Evolutionary conservation across 2,329 filamentous ascomycete genomes (phyloP), one percentile per base, ranked within the genome.

Genomic region (Lasiodiplodia theobromae): DNA sequence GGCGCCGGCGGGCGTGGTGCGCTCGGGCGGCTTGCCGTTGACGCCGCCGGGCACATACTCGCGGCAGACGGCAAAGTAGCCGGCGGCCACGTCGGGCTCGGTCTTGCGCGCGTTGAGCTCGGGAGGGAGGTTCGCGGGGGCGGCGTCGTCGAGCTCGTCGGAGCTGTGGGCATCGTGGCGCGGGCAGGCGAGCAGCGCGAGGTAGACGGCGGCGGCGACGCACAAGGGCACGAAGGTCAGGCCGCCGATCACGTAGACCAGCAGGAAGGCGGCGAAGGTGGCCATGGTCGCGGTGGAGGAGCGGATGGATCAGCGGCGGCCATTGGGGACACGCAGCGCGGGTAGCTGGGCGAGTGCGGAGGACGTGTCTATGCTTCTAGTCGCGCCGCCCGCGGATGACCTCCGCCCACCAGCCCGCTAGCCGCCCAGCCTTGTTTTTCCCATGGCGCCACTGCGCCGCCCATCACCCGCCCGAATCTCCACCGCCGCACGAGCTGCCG

Each of bases 61-160:
- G 77, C 94, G 88, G 77, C 92, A 96, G 18, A 97, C 93, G n/a
- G 94, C 93, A 79, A 97, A 97, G 82, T 96, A 97, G 21, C 94
- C 94, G 10, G 94, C 92, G 2, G 93, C 92, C 51, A 94, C 92
- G 76, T 96, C 93, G 40, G 89, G 85, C 69, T 93, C 91, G 71
- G 89, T 86, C 23, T 85, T 80, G 56, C 73, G 80, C 44, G 80
- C 72, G 75, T 88, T 89, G 73, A 86, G 84, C 69, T 91, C 88
- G 52, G 91, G 88, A 66, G 86, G 88, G 71, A 95, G 85, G 25
- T 69, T 69, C 37, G 56, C 34, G n/a, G 38, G 25, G 18, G 16
- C 12, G 12, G 25, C 56, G 85, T 86, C 47, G 52, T 34, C 84
- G 21, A 37, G 25, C 7, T 63, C 52, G 40, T 37, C 90, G 77